A percentile compares a stretch with the other conserved stretches of the same genome.
These are phyloP conservation scores for Microthlaspi erraticum DNA, from an alignment of 345 rosid genomes.

Conservation along the genomic window DNA sequence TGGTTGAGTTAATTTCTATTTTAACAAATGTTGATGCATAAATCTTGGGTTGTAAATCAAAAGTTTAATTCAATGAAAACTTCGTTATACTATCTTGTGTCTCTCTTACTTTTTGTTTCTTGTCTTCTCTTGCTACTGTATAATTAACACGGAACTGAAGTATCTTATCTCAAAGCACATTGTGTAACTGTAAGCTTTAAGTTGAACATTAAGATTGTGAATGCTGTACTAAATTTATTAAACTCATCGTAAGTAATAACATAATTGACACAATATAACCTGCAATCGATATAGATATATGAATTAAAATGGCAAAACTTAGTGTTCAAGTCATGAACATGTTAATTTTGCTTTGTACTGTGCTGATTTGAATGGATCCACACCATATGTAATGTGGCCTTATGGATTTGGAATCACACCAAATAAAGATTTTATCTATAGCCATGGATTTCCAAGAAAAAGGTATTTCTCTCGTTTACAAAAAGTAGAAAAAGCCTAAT, in stretches of 20 bases:
- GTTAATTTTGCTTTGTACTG: background rate
- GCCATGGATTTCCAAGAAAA: too few species aligned
- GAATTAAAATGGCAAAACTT: too few species aligned
- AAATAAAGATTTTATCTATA: background rate
- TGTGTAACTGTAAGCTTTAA: background rate
- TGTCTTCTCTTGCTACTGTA: background rate
- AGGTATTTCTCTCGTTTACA: background rate
- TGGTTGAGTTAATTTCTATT: background rate
- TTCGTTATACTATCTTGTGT: background rate
- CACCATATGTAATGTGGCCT: slow-evolving; percentile 1
- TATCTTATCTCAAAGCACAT: background rate
- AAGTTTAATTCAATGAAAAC: slow-evolving; percentile 12
- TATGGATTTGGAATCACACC: background rate
- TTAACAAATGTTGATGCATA: background rate
- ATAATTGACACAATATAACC: background rate
- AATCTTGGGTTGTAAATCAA: slow-evolving; percentile 19
- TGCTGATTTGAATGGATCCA: background rate
- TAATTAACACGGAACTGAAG: background rate
- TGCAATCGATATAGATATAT: background rate
- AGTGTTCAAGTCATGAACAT: background rate
- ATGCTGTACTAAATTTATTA: background rate
- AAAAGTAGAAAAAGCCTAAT: background rate
- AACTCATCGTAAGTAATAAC: background rate
- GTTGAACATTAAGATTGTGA: background rate
- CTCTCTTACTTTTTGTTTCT: background rate